phyloP scores from a whole-genome alignment of 2,329 filamentous ascomycete genomes.

The Exophiala alcalophila region DNA sequence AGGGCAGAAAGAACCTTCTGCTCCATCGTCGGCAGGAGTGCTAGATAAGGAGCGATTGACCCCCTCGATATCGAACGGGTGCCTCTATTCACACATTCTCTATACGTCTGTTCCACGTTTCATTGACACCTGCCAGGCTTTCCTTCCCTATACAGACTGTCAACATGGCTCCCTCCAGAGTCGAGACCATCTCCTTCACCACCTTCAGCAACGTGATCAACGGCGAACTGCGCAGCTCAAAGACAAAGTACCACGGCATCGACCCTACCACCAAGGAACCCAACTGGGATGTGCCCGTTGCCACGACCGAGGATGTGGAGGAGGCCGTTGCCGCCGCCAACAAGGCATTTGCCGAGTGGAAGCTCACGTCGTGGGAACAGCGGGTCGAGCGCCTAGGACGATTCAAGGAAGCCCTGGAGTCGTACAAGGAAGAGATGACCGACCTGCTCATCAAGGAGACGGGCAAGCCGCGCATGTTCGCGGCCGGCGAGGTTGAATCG shows the following conservation, averaged over 20 bases:
- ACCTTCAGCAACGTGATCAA: constrained; percentile 49
- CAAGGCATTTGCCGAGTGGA: constrained; percentile 49
- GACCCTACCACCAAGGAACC: constrained; percentile 48
- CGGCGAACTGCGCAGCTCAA: constrained; percentile 39
- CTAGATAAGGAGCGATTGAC: no score
- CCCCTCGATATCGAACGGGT: no score
- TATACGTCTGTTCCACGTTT: no score
- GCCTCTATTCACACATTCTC: no score
- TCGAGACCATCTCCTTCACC: constrained; percentile 22
- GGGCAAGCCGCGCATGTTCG: constrained; percentile 45
- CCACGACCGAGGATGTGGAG: constrained; percentile 44
- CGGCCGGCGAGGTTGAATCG: constrained; percentile 3
- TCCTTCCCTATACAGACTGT: no score
- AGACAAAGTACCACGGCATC: constrained; percentile 39
- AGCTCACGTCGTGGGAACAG: constrained; percentile 43
- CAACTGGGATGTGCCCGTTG: constrained; percentile 48
- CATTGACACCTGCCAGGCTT: no score
- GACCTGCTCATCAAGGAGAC: constrained; percentile 49
- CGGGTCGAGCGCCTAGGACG: constrained; percentile 43
- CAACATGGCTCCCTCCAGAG: constrained; percentile 17
- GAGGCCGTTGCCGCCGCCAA: constrained; percentile 48
- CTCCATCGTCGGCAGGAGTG: no score
- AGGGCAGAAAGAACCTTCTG: no score
- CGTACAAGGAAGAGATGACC: constrained; percentile 44
- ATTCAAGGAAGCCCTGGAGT: constrained; percentile 41